Conservation (phyloP, 768 basidiomycete genomes). For the Boletus rubescentipes region DNA sequence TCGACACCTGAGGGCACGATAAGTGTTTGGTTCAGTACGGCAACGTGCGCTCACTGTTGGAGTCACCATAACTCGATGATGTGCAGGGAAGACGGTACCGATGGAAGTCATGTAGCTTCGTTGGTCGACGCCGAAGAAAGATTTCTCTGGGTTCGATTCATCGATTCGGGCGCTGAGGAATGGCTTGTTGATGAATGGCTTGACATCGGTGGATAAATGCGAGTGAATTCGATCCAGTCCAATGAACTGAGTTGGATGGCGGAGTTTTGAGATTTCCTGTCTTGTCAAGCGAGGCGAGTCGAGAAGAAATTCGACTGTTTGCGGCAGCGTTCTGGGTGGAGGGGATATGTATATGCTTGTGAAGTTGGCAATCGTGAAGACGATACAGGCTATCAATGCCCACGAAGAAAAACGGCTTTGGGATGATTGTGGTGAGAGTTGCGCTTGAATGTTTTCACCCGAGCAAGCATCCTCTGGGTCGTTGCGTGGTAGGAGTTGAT, state of each 20-base stretch:
- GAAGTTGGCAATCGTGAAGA: conserved; percentile 6
- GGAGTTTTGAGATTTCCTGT: conserved; percentile 17
- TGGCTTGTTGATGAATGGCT: conserved; percentile 5
- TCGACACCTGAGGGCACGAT: background rate
- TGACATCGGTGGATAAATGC: conserved; percentile 4
- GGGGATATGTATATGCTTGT: conserved; percentile 5
- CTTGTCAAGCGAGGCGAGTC: conserved; percentile 3
- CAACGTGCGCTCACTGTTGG: background rate
- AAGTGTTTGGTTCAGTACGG: background rate
- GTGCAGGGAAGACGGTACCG: conserved; percentile 3
- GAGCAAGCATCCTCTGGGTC: background rate
- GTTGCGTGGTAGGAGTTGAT: conserved; percentile 2
- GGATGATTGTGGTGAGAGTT: background rate
- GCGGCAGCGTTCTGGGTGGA: background rate
- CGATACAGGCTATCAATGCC: conserved; percentile 1
- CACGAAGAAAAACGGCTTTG: background rate
- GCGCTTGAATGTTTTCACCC: background rate
- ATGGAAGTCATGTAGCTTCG: background rate
- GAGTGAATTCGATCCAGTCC: conserved; percentile 25
- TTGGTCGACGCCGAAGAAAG: conserved; percentile 1
- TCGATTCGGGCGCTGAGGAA: conserved; percentile 4
- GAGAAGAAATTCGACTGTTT: conserved; percentile 5
- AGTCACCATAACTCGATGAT: background rate
- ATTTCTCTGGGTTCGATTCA: background rate
- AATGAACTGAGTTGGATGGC: conserved; percentile 31